Evolutionary conservation across 345 rosid genomes (phyloP), one percentile per base, ranked within the genome.

Genomic region (Rubroshorea leprosula): DNA sequence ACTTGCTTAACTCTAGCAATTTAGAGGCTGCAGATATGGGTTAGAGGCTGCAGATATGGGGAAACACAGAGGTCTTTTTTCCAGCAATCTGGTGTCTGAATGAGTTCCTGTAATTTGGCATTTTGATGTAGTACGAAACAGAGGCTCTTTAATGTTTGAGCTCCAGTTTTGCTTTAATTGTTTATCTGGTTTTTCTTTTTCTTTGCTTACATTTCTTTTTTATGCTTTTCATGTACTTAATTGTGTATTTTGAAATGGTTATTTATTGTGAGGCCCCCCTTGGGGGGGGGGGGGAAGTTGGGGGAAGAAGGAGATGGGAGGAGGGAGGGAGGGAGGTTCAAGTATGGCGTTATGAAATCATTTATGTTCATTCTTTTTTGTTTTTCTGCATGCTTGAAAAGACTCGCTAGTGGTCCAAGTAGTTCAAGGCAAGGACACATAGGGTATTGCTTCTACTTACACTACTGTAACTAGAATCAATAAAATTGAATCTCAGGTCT

Each of bases 1-100:
- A 14, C 29, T 15, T 62, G n/a, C n/a, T n/a, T n/a, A n/a, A n/a
- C n/a, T n/a, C n/a, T n/a, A n/a, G n/a, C n/a, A n/a, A n/a, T n/a
- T n/a, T 50, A 18, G 53, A 20, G n/a, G 66, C 11, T 52, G 52
- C 50, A 52, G 51, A 25, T 41, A 38, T 41, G 5, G 39, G 44
- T n/a, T 50, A 18, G 53, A 20, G n/a, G 66, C 11, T 52, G 52
- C 50, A 52, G 51, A 25, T 41, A 38, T 41, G 5, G 39, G 44
- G 23, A 25, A 24, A 12, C 24, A 39, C 31, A 15, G 10, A 2
- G 45, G 16, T 39, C 8, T 39, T 39, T 5, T 39, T 6, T 39
- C 3, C 14, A 5, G 45, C 5, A 27, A 27, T 27, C 31, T 27
- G 31, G 31, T 27, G 31, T 8, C 54, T 4, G 23, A 26, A 23